Percentiles rank a stretch among this genome's conserved stretches.
phyloP scores from a whole-genome alignment of 2,329 filamentous ascomycete species.

The Botrytis cinerea region DNA sequence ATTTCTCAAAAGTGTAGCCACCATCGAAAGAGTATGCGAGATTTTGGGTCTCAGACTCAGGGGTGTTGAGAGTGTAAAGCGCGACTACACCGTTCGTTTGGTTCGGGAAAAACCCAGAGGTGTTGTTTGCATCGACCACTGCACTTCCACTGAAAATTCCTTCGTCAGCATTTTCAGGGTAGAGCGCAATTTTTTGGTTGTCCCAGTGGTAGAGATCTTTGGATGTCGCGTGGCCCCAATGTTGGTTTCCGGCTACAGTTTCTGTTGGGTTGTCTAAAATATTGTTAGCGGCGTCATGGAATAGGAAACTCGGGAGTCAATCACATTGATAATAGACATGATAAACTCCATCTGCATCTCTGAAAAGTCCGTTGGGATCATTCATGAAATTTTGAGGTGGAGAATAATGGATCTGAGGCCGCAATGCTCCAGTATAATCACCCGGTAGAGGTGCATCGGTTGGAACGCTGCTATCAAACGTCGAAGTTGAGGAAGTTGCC shows the following conservation, averaged over 20 bases:
- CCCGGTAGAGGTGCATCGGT: constrained; percentile 33
- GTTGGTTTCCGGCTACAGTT: constrained; percentile 57
- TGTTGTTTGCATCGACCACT: constrained; percentile 58
- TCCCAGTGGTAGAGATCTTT: constrained; percentile 63
- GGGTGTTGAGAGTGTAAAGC: constrained; percentile 51
- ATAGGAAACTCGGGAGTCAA: not conserved
- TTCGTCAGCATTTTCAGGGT: constrained; percentile 46
- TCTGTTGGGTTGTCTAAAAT: constrained; percentile 51
- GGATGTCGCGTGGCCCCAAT: constrained; percentile 68
- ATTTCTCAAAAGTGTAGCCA: constrained; percentile 63
- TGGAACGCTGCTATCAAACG: constrained; percentile 28
- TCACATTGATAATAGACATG: constrained; percentile 67
- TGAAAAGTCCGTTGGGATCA: constrained; percentile 66
- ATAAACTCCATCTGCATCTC: constrained; percentile 57
- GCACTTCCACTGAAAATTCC: constrained; percentile 56
- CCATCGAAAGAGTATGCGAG: constrained; percentile 64
- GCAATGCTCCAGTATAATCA: constrained; percentile 35
- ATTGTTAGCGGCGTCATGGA: not conserved
- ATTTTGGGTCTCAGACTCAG: constrained; percentile 53
- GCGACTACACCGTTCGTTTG: constrained; percentile 64
- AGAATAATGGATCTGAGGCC: constrained; percentile 58
- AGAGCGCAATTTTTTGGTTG: constrained; percentile 64
- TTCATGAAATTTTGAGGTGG: constrained; percentile 58
- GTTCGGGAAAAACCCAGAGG: constrained; percentile 61
- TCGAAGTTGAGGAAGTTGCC: constrained; percentile 23